These are phyloP conservation scores for Phoma sp. DNA, from an alignment of 2,329 filamentous ascomycete genomes.

Conservation along the genomic window DNA sequence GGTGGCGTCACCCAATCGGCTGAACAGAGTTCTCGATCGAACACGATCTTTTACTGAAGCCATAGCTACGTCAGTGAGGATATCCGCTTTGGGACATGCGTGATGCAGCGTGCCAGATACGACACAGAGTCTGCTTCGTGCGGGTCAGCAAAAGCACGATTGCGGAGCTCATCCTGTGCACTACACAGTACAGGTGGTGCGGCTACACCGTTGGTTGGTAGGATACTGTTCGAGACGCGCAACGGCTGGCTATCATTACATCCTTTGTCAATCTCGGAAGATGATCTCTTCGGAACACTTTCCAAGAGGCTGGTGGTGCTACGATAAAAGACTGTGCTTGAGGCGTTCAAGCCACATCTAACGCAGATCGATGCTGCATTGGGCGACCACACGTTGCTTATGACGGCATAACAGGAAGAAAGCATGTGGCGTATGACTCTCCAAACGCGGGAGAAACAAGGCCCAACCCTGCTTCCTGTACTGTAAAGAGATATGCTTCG, in stretches of 20 bases:
- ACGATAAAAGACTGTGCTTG: neutral
- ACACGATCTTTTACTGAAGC: neutral
- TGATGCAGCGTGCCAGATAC: conserved; percentile 7
- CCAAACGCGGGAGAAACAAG: conserved; percentile 14
- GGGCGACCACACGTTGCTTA: conserved; percentile 1
- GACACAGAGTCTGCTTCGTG: conserved; percentile 4
- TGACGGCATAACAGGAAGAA: conserved; percentile 16
- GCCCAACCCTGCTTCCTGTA: conserved; percentile 7
- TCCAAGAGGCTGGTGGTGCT: conserved; percentile 6
- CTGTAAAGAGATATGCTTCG: conserved; percentile 11
- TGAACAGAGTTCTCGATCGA: conserved; percentile 4
- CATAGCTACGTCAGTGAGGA: conserved; percentile 14
- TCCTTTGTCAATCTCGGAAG: conserved; percentile 1
- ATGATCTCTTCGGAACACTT: conserved; percentile 15
- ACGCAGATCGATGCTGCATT: conserved; percentile 6
- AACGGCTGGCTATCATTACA: conserved; percentile 18
- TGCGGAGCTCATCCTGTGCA: conserved; percentile 9
- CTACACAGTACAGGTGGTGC: neutral
- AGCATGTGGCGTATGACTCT: conserved; percentile 18
- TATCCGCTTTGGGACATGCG: conserved; percentile 4
- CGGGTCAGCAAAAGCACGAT: conserved; percentile 8
- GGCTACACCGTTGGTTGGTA: conserved; percentile 11
- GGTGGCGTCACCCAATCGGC: conserved; percentile 11
- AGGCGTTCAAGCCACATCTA: conserved; percentile 14
- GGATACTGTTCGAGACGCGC: conserved; percentile 10